These are phyloP conservation scores for Eragrostis curvula DNA, from an alignment of 176 grass and related monocot genomes.

Conservation along the genomic window DNA sequence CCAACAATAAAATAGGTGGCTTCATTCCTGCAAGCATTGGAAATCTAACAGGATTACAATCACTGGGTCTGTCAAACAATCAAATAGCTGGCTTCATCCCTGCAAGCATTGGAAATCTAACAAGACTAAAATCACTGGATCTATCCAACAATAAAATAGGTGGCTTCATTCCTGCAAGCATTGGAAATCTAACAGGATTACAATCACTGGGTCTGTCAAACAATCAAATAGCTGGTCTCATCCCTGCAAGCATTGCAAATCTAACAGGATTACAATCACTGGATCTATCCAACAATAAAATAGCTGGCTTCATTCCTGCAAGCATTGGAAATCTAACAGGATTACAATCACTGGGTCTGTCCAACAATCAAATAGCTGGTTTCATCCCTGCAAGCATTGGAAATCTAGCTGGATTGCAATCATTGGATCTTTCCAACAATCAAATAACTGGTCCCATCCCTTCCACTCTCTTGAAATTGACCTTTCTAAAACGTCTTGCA, in stretches of 20 bases:
- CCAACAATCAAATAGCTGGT: not conserved
- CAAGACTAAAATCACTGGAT: not conserved
- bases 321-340: not conserved
- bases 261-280: not conserved
- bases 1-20: not conserved
- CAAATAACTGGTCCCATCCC: not conserved
- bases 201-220: not conserved
- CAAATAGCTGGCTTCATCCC: not conserved
- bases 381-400: not conserved
- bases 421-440: not conserved
- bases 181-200: no score
- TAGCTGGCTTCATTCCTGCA: not conserved
- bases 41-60: no score
- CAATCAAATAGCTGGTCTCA: not conserved
- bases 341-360: not conserved
- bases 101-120: not conserved
- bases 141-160: not conserved
- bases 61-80: not conserved
- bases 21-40: not conserved
- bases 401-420: not conserved
- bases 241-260: not conserved
- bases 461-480: not conserved
- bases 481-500: not conserved
- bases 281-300: not conserved
- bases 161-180: not conserved